Evolutionary conservation across 257 asterid species (phyloP), one percentile per base, ranked within the genome.

Genomic region (Solanum sparsipilum): DNA sequence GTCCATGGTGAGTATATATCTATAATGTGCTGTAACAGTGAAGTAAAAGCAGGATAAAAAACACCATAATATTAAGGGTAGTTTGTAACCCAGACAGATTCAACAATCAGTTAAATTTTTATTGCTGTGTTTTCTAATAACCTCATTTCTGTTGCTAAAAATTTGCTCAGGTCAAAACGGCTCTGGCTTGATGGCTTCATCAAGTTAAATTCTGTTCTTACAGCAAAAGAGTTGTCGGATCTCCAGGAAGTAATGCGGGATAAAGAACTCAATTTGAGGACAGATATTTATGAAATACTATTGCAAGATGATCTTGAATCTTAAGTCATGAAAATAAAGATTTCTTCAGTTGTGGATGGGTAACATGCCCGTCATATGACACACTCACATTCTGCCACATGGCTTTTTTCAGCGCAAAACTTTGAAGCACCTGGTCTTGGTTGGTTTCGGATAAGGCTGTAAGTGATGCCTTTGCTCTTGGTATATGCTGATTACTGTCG

Each of bases 171-270:
- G 99, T 97, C 98, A 5, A 97, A 97, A 84, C 94, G 86, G 93
- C 92, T 97, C 76, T 96, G 99, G 99, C 95, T 96, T 9, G 99
- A 96, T 89, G 99, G 99, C 18, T 97, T 96, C 87, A 89, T 92
- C 39, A 94, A 93, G 87, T 95, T 97, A 38, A 89, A 89, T 83
- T 90, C 95, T 35, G 90, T 93, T 34, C 89, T 97, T 83, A 92
- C 91, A 7, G 98, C 95, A 83, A 97, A 97, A 91, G 99, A 97
- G 93, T 92, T 97, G 63, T 96, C 98, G 10, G 99, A 97, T 73
- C 98, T 97, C 87, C 99, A 97, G 88, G 98, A 97, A 89, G 99
- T 97, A 29, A 97, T 97, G 99, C 92, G 98, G 52, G 99, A 97
- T 60, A 97, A 97, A 92, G 99, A 96, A 89, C 94, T 97, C 87